A percentile compares a stretch with the other conserved stretches of the same genome.
These are phyloP conservation scores for Phytophthora sp. DNA, from an alignment of 352 stramenopile species.

Conservation along the genomic window DNA sequence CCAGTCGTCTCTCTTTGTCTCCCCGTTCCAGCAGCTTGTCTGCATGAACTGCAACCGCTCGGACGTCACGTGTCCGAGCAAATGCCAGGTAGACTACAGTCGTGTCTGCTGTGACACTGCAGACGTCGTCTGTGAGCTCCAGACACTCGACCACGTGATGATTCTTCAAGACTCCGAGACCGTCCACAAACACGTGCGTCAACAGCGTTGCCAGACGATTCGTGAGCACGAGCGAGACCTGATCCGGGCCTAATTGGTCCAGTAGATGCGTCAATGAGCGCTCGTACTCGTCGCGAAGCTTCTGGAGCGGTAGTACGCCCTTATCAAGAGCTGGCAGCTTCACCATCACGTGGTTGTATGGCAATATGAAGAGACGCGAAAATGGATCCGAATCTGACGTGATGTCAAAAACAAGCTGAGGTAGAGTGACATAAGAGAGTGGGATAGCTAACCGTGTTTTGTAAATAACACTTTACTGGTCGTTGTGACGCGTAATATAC, in stretches of 20 bases:
- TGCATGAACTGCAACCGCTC: conserved; percentile 52
- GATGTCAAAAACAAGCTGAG: background rate
- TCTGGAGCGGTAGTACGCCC: conserved; percentile 35
- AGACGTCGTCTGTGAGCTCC: conserved; percentile 57
- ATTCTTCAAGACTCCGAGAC: conserved; percentile 44
- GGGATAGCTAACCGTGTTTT: no score
- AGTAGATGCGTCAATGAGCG: conserved; percentile 48
- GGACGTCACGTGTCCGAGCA: conserved; percentile 48
- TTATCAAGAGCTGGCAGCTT: conserved; percentile 42
- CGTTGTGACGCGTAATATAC: conserved; percentile 88
- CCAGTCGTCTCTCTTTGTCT: conserved; percentile 32
- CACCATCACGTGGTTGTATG: conserved; percentile 18
- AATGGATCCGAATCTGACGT: conserved; percentile 15
- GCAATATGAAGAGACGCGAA: conserved; percentile 30
- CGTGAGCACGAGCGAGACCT: conserved; percentile 61
- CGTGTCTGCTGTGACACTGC: conserved; percentile 35
- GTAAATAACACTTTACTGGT: conserved; percentile 40
- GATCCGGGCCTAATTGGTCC: conserved; percentile 36
- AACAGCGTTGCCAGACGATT: conserved; percentile 62
- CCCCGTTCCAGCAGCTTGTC: conserved; percentile 42
- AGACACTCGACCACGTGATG: conserved; percentile 56
- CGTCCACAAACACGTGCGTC: conserved; percentile 64
- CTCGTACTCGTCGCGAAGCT: conserved; percentile 55
- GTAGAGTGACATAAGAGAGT: no score
- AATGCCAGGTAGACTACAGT: conserved; percentile 59